Base-by-base conservation (phyloP, 2,329 filamentous ascomycete species). In the Westerdykella sp. region DNA sequence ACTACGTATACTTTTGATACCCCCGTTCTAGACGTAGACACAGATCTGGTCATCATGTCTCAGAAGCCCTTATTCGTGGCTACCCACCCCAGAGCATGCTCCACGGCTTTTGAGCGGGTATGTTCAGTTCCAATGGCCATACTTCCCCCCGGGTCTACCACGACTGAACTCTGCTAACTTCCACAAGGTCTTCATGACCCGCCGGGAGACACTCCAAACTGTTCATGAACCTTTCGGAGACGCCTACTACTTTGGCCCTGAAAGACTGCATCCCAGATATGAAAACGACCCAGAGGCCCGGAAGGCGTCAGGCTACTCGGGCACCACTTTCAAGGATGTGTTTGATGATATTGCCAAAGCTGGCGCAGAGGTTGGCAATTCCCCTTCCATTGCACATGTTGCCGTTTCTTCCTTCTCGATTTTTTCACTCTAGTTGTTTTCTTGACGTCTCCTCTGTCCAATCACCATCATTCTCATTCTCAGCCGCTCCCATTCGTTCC, bases 191-290 rank as follows among this genome's bases (percentile, higher is more conserved):
- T 97, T 98, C 69, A 96, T 97, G 91, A 95, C 90, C 57, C 85
- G 88, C 55, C 79, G 80, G 56, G 84, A 95, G 61, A 82, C 77
- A 42, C 78, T 97, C 46, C 76, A 84, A 58, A 95, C 87, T 65
- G 76, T 93, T 56, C 93, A 97, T 68, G 93, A 98, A 72, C 93
- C 93, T 5, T 97, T 97, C 69, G 91, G 91, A 42, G 93, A 97
- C 70, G 86, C 90, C 48, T 97, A 91, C 65, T 97, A 97, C 73
- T 97, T 85, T 63, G 91, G 93, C 41, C 90, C 91, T 6, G 93
- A 98, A 71, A 79, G 87, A 55, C 76, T 97, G 55, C 83, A 85
- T 59, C 73, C 79, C 41, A 81, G 93, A 57, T 98, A 87, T 63
- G 83, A 83, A 60, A 66, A 84, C 36, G 86, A 95, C 53, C 74